Conservation (phyloP, 805 yeast genomes). For the Yarrowia hollandica region DNA sequence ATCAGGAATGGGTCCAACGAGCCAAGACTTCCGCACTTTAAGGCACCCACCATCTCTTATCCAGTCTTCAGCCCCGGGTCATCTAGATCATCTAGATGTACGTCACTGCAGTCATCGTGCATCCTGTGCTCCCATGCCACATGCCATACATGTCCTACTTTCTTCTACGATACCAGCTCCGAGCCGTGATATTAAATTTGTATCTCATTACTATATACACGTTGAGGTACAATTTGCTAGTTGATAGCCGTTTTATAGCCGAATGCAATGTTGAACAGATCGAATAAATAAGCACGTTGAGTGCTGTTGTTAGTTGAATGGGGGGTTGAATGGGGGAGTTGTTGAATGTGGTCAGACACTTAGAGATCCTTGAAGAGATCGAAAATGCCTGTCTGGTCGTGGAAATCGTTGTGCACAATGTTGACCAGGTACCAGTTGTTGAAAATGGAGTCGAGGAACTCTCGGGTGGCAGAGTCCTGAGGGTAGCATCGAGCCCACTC, state of each 20-base stretch:
- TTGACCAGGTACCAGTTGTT: slow-evolving; percentile 73
- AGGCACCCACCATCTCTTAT: too few species aligned
- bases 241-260: slow-evolving; percentile 5
- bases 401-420: slow-evolving; percentile 83
- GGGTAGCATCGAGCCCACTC: slow-evolving; percentile 63
- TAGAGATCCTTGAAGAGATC: slow-evolving; percentile 23
- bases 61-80: too few species aligned
- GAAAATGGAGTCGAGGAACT: slow-evolving; percentile 51
- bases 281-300: slow-evolving; percentile 27
- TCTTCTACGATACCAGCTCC: too few species aligned
- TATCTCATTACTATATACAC: slow-evolving; percentile 29
- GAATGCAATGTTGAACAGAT: slow-evolving; percentile 27
- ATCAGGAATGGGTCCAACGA: too few species aligned
- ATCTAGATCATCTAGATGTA: too few species aligned
- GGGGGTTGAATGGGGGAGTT: neutral
- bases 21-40: too few species aligned
- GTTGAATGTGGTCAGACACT: neutral
- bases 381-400: slow-evolving; percentile 40
- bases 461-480: slow-evolving; percentile 41
- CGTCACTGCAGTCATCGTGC: too few species aligned
- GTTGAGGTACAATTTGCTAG: slow-evolving; percentile 25
- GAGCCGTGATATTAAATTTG: neutral
- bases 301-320: slow-evolving; percentile 26
- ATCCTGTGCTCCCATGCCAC: too few species aligned
- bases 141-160: too few species aligned